phyloP scores from a whole-genome alignment of 768 basidiomycete genomes.

The Sarcomyxa edulis region DNA sequence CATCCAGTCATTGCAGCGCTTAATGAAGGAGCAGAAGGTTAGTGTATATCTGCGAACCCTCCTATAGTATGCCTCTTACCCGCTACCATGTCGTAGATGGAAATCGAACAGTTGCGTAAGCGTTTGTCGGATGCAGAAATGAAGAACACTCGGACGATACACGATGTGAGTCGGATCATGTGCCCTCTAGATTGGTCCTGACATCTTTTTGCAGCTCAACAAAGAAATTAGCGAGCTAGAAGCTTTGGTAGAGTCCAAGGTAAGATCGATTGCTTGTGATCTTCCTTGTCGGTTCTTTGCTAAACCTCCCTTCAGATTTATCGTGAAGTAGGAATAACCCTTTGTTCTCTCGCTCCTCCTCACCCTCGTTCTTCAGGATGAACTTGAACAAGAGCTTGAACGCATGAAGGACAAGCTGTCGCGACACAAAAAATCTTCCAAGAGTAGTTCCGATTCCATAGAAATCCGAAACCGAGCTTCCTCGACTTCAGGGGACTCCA shows the following conservation, averaged over 20 bases:
- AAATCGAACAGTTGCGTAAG: conserved; percentile 68
- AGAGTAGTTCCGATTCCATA: conserved; percentile 31
- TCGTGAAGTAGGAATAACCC: conserved; percentile 51
- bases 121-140: conserved; percentile 66
- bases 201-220: conserved; percentile 52
- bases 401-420: conserved; percentile 66
- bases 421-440: conserved; percentile 59
- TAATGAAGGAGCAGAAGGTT: conserved; percentile 40
- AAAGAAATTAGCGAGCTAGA: conserved; percentile 93
- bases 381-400: conserved; percentile 82
- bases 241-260: conserved; percentile 91
- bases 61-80: too few relatives aligned
- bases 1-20: conserved; percentile 33
- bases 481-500: conserved; percentile 18
- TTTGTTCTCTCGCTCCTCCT: conserved; percentile 2
- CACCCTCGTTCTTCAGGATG: conserved; percentile 45
- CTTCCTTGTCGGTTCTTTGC: background rate
- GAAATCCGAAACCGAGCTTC: conserved; percentile 25
- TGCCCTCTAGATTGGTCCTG: background rate
- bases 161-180: conserved; percentile 47
- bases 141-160: conserved; percentile 64
- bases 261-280: conserved; percentile 19
- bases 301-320: conserved; percentile 54
- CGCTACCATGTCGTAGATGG: too few relatives aligned
- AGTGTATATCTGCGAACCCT: too few relatives aligned